These are phyloP conservation scores for Mycena floridula DNA, from an alignment of 768 basidiomycete genomes.

Conservation along the genomic window DNA sequence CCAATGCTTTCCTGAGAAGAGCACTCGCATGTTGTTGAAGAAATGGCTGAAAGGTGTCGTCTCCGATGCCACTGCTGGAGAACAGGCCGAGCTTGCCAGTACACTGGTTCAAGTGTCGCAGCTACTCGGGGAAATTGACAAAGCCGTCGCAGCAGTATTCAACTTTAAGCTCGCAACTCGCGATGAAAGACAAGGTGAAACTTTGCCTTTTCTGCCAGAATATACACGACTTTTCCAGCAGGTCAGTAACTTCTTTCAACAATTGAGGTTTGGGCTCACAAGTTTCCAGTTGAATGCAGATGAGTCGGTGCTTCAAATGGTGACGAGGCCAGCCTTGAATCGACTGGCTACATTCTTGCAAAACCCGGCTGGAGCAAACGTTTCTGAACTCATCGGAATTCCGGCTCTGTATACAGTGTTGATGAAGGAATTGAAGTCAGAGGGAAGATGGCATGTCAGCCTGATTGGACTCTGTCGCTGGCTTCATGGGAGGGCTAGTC, in stretches of 20 bases:
- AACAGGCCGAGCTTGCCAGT: background rate
- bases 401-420: background rate
- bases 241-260: background rate
- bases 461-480: background rate
- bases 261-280: background rate
- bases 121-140: background rate
- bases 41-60: background rate
- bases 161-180: background rate
- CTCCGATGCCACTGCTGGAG: background rate
- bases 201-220: background rate
- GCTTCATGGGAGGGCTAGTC: background rate
- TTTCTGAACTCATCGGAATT: background rate
- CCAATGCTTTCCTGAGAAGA: constrained; percentile 9
- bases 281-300: background rate
- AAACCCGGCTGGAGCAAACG: background rate
- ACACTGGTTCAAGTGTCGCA: background rate
- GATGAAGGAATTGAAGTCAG: background rate
- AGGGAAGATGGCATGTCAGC: constrained; percentile 10
- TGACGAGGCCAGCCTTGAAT: background rate
- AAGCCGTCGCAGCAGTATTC: background rate
- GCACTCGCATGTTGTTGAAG: background rate
- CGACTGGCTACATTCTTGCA: background rate
- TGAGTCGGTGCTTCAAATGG: background rate
- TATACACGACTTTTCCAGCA: background rate
- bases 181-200: background rate